Percentiles rank a stretch among this genome's conserved stretches.
These are phyloP conservation scores for Ogataea dorogensis DNA, from an alignment of 805 yeast species.

Conservation along the genomic window DNA sequence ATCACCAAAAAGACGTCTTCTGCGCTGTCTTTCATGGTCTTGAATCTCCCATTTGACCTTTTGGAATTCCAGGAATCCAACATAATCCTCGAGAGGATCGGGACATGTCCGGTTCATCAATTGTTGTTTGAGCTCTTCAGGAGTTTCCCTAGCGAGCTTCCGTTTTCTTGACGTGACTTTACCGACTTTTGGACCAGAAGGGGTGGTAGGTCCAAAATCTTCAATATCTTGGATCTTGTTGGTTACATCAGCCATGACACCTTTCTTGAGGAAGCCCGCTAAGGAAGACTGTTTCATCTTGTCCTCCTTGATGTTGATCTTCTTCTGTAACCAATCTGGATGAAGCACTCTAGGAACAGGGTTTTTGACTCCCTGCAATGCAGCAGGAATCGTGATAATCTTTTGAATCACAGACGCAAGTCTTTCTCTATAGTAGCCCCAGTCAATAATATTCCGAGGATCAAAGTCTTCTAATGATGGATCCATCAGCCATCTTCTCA, in stretches of 20 bases:
- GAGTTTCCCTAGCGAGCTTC: constrained; percentile 36
- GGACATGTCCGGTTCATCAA: constrained; percentile 58
- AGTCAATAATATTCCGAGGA: constrained; percentile 85
- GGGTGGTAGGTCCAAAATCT: constrained; percentile 51
- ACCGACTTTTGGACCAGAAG: constrained; percentile 35
- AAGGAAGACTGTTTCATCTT: constrained; percentile 70
- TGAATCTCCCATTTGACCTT: constrained; percentile 88
- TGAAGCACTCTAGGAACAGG: constrained; percentile 95
- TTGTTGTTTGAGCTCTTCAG: constrained; percentile 45
- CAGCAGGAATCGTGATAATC: constrained; percentile 96
- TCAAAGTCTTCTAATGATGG: constrained; percentile 75
- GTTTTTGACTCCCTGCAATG: constrained; percentile 78
- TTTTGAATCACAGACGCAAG: constrained; percentile 91
- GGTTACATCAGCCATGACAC: constrained; percentile 35
- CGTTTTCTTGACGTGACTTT: constrained; percentile 51
- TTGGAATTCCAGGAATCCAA: constrained; percentile 66
- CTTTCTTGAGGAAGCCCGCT: constrained; percentile 51
- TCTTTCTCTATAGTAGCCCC: constrained; percentile 90
- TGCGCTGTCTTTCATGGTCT: constrained; percentile 64
- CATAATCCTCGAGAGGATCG: constrained; percentile 63
- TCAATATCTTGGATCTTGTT: constrained; percentile 65
- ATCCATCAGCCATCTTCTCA: constrained; percentile 86
- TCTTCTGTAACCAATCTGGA: constrained; percentile 86
- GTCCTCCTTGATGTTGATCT: constrained; percentile 59
- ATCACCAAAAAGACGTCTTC: constrained; percentile 78